These are phyloP conservation scores for Sanghuangporus sanghuang DNA, from an alignment of 1,284 basidiomycete genomes.

Conservation along the genomic window DNA sequence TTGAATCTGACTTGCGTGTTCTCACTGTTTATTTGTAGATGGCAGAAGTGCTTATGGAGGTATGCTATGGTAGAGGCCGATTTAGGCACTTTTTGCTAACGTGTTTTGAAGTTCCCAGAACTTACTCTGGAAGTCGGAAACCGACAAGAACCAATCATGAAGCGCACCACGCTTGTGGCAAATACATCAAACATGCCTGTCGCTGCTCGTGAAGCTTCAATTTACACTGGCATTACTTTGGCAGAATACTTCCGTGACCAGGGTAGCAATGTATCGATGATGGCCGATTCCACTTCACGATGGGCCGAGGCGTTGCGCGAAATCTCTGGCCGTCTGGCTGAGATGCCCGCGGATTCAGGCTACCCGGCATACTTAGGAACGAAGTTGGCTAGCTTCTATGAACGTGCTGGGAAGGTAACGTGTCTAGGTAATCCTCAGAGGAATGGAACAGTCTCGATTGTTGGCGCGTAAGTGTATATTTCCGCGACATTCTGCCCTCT, in stretches of 20 bases:
- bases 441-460: slow-evolving; percentile 94
- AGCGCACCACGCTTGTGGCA: slow-evolving; percentile 97
- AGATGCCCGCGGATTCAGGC: slow-evolving; percentile 99
- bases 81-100: not conserved
- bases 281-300: slow-evolving; percentile 99
- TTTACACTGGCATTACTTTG: slow-evolving; percentile 99
- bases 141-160: slow-evolving; percentile 99
- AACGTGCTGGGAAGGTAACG: slow-evolving; percentile 95
- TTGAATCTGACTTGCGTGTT: not conserved
- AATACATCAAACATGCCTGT: slow-evolving; percentile 99
- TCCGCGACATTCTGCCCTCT: slow-evolving; percentile 1
- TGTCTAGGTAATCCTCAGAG: slow-evolving; percentile 89
- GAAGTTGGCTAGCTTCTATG: slow-evolving; percentile 97
- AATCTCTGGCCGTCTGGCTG: slow-evolving; percentile 97
- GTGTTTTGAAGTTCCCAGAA: slow-evolving; percentile 76
- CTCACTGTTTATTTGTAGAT: slow-evolving; percentile 49
- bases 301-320: slow-evolving; percentile 99
- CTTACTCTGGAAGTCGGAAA: slow-evolving; percentile 88
- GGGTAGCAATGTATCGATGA: slow-evolving; percentile 98
- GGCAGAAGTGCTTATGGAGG: slow-evolving; percentile 97
- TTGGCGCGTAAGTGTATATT: slow-evolving; percentile 82
- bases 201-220: slow-evolving; percentile 98
- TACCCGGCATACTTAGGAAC: slow-evolving; percentile 98
- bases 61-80: slow-evolving; percentile 29
- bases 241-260: slow-evolving; percentile 99